Evolutionary conservation across 1,284 basidiomycete genomes (phyloP).

Genomic region (Xerocomus tenax): DNA sequence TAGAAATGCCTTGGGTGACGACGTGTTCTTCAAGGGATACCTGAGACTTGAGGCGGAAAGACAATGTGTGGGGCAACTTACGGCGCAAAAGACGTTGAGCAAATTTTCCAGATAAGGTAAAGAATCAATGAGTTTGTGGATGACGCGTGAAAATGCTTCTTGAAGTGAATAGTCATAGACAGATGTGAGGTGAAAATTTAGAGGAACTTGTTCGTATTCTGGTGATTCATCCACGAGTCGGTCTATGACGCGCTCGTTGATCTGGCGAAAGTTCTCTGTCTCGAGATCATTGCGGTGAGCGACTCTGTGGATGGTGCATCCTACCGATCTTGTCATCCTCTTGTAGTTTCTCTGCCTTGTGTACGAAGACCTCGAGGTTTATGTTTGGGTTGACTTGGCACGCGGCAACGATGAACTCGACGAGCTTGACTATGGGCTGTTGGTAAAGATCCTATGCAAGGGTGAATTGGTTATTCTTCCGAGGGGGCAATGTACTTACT

Average conservation of each 20-base stretch:
- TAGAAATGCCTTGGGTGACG: constrained; percentile 86
- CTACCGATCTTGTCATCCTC: constrained; percentile 88
- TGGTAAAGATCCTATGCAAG: constrained; percentile 54
- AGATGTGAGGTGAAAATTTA: constrained; percentile 82
- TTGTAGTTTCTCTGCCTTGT: constrained; percentile 89
- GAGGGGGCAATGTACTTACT: constrained; percentile 37
- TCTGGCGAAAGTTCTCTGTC: constrained; percentile 79
- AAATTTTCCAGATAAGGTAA: constrained; percentile 70
- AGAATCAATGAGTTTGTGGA: constrained; percentile 66
- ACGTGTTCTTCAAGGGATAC: constrained; percentile 56
- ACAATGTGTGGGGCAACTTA: constrained; percentile 30
- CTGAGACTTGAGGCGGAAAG: not conserved
- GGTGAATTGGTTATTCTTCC: constrained; percentile 4
- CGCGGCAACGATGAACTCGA: constrained; percentile 67
- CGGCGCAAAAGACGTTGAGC: constrained; percentile 74
- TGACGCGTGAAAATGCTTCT: constrained; percentile 77
- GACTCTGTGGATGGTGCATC: constrained; percentile 17
- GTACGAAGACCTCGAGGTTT: constrained; percentile 88
- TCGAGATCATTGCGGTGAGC: not conserved
- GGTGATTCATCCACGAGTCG: constrained; percentile 66
- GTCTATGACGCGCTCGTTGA: constrained; percentile 77
- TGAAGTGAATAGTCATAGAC: constrained; percentile 85
- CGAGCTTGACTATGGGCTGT: constrained; percentile 70
- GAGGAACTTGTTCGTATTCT: constrained; percentile 61
- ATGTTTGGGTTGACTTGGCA: constrained; percentile 72